Percentiles rank a stretch among this genome's conserved stretches.
phyloP scores from a whole-genome alignment of 2,329 filamentous ascomycete species.

The Penicillium sp. region DNA sequence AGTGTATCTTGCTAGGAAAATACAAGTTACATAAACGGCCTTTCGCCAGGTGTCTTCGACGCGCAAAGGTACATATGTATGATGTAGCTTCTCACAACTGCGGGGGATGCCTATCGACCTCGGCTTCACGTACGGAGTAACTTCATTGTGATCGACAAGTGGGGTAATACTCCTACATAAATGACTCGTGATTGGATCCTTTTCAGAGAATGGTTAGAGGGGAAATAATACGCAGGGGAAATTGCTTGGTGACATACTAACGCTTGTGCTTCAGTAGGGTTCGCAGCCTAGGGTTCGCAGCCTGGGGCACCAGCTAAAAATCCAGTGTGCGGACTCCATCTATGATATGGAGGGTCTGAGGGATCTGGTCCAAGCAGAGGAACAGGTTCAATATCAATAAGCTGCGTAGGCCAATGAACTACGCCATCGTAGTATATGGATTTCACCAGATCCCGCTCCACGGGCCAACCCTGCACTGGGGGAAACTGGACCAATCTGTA shows the following conservation, averaged over 20 bases:
- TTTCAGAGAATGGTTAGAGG: neutral
- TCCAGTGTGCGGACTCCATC: too few species aligned
- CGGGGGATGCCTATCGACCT: slow-evolving; percentile 9
- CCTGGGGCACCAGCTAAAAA: neutral
- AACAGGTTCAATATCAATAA: too few species aligned
- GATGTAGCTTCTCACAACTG: neutral
- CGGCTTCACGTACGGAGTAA: neutral
- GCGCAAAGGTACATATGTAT: neutral
- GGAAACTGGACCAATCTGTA: too few species aligned
- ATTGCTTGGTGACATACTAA: neutral
- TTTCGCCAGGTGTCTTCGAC: neutral
- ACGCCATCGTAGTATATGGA: too few species aligned
- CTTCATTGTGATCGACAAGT: neutral
- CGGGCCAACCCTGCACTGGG: too few species aligned
- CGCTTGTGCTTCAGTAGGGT: neutral
- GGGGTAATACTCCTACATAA: neutral
- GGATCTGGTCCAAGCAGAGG: too few species aligned
- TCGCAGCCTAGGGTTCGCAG: too few species aligned
- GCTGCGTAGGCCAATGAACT: too few species aligned
- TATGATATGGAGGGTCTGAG: too few species aligned
- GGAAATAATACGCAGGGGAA: neutral
- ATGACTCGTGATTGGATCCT: neutral
- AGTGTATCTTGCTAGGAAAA: too few species aligned
- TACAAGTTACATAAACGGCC: neutral
- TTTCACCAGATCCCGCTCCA: too few species aligned